Percentiles rank a stretch among this genome's conserved stretches.
phyloP scores from a whole-genome alignment of 768 basidiomycete genomes.

The Tylopilus rubrobrunneus region DNA sequence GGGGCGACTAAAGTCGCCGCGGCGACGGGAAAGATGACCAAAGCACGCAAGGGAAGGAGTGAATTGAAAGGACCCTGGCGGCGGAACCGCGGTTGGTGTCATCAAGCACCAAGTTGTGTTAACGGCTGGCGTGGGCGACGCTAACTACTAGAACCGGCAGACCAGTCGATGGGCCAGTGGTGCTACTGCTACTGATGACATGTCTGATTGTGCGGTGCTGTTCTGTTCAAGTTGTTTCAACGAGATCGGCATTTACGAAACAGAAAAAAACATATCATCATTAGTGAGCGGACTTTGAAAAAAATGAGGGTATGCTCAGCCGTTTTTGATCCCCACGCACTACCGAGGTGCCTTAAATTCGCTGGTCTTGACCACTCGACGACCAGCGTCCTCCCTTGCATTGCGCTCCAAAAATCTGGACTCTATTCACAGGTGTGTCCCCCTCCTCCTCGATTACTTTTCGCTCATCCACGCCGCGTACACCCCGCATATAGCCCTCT shows the following conservation, averaged over 20 bases:
- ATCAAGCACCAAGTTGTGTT: too few relatives aligned
- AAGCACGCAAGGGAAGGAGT: constrained; percentile 20
- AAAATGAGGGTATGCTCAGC: constrained; percentile 31
- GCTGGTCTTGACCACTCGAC: constrained; percentile 30
- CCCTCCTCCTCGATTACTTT: constrained; percentile 18
- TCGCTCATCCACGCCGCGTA: constrained; percentile 22
- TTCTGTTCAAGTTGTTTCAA: too few relatives aligned
- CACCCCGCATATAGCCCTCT: constrained; percentile 35
- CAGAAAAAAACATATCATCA: constrained; percentile 11
- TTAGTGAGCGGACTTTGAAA: constrained; percentile 32
- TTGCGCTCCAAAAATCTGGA: constrained; percentile 30
- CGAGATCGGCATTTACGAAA: constrained; percentile 26
- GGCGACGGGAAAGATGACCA: constrained; percentile 14
- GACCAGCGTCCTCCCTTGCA: constrained; percentile 30
- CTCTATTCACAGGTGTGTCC: constrained; percentile 38
- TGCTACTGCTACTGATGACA: too few relatives aligned
- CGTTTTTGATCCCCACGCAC: constrained; percentile 38
- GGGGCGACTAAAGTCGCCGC: constrained; percentile 6
- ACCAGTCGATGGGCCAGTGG: too few relatives aligned
- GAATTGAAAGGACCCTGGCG: constrained; percentile 20
- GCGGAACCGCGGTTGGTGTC: not conserved
- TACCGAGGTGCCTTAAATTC: constrained; percentile 41
- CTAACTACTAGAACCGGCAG: too few relatives aligned
- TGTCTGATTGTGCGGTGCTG: too few relatives aligned
- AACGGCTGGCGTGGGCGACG: too few relatives aligned